A percentile compares a stretch with the other conserved stretches of the same genome.
phyloP scores from a whole-genome alignment of 2,329 filamentous ascomycete species.

The Pseudogymnoascus sp. region DNA sequence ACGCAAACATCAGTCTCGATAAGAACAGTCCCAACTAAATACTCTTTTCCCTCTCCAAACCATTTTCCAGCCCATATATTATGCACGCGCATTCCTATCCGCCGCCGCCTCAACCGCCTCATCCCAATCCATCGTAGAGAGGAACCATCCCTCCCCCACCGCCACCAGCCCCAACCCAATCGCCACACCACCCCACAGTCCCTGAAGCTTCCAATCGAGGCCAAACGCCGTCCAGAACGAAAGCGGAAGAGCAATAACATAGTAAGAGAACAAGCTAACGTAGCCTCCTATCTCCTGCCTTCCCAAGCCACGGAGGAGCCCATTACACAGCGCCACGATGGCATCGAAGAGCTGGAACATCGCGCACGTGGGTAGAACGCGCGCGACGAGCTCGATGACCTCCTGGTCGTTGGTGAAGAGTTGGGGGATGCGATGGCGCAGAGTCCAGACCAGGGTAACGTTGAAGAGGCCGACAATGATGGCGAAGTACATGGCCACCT shows the following conservation, averaged over 20 bases:
- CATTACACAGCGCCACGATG: constrained; percentile 70
- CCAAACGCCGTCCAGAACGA: constrained; percentile 73
- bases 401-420: constrained; percentile 70
- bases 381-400: constrained; percentile 60
- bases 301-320: constrained; percentile 78
- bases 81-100: constrained; percentile 42
- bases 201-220: constrained; percentile 66
- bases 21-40: neutral
- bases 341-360: constrained; percentile 88
- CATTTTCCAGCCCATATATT: constrained; percentile 11
- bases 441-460: constrained; percentile 56
- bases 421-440: constrained; percentile 66
- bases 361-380: constrained; percentile 70
- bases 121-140: constrained; percentile 50
- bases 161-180: constrained; percentile 50
- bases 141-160: constrained; percentile 48
- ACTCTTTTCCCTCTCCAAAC: neutral
- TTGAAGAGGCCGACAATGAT: constrained; percentile 72
- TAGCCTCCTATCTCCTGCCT: constrained; percentile 86
- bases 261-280: constrained; percentile 80
- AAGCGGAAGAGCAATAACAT: constrained; percentile 75
- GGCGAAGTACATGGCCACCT: constrained; percentile 63
- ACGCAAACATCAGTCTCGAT: neutral
- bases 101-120: constrained; percentile 55
- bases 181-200: constrained; percentile 74